These are phyloP conservation scores for Cenchrus purpureus DNA, from an alignment of 176 grass and related monocot species.

Conservation along the genomic window DNA sequence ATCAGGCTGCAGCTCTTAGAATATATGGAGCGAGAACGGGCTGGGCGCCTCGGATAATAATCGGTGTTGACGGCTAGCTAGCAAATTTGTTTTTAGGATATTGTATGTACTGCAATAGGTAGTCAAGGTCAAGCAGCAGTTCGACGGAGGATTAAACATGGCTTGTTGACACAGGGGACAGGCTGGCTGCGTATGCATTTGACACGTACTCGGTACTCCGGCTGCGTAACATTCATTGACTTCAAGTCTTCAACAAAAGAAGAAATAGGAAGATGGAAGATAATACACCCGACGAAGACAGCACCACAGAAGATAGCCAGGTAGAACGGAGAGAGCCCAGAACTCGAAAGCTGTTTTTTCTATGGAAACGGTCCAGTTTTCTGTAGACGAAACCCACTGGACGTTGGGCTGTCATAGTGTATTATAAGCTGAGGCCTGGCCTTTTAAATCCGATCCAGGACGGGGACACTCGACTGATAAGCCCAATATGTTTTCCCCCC, in stretches of 20 bases:
- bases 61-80: slow-evolving; percentile 14
- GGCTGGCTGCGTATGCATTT: background rate
- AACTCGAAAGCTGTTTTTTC: no score
- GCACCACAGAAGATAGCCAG: no score
- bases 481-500: background rate
- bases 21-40: background rate
- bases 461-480: background rate
- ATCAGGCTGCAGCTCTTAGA: background rate
- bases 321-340: no score
- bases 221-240: background rate
- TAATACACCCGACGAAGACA: no score
- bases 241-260: no score
- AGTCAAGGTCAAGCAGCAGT: background rate
- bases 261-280: background rate
- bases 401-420: background rate
- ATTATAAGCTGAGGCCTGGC: background rate
- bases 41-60: no score
- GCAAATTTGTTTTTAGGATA: background rate
- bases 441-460: background rate
- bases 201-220: background rate
- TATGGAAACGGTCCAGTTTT: background rate
- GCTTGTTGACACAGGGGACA: slow-evolving; percentile 6
- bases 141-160: background rate
- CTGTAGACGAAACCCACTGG: background rate
- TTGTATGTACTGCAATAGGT: background rate